Conservation (phyloP, 257 asterid species). For the Penstemon barbatus region DNA sequence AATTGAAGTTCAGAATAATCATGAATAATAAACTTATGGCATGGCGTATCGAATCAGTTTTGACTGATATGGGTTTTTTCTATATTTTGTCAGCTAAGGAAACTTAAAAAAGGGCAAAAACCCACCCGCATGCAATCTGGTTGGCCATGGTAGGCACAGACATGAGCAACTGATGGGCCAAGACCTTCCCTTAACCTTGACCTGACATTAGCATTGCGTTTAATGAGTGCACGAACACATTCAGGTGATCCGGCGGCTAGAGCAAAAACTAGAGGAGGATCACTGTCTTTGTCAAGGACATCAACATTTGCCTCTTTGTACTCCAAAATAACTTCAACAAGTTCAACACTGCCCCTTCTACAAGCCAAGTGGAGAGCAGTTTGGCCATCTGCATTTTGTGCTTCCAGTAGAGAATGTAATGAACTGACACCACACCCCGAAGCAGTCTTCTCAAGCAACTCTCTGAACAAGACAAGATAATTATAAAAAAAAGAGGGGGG, state of each 20-base stretch:
- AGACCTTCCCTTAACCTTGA: conserved; percentile 94
- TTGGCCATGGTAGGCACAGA: conserved; percentile 99
- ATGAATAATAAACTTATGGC: background rate
- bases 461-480: conserved; percentile 48
- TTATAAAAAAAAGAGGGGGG: background rate
- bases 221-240: conserved; percentile 88
- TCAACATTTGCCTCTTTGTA: conserved; percentile 83
- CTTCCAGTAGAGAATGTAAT: conserved; percentile 62
- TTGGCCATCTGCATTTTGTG: conserved; percentile 95
- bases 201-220: conserved; percentile 77
- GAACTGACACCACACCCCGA: conserved; percentile 43
- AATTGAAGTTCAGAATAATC: conserved; percentile 9
- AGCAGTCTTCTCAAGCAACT: conserved; percentile 61
- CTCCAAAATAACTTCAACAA: conserved; percentile 81
- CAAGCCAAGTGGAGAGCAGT: conserved; percentile 98
- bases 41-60: conserved; percentile 2
- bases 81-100: conserved; percentile 4
- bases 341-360: conserved; percentile 90
- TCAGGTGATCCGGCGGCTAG: conserved; percentile 99
- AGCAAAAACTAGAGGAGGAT: conserved; percentile 98
- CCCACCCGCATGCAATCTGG: conserved; percentile 99
- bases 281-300: conserved; percentile 93
- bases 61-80: conserved; percentile 8
- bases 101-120: conserved; percentile 27
- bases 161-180: conserved; percentile 99